Base-by-base conservation (phyloP, 805 yeast genomes). In the Candida awuae region DNA sequence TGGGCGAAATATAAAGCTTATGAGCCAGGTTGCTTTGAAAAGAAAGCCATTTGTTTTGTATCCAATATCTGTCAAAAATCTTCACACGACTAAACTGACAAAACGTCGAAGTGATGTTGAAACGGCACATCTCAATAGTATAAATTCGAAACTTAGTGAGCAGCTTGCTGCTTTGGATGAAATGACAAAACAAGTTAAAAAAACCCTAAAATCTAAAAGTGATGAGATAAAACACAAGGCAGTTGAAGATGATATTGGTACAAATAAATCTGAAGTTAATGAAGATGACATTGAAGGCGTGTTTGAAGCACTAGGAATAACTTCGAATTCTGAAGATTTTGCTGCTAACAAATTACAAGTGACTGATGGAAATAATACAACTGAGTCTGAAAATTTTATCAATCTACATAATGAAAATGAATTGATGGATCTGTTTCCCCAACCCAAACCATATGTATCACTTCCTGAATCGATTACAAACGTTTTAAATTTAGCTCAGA, bases 391-490 rank as follows among this genome's bases (percentile, higher is more conserved):
- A 45, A 43, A 30, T 44, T 38, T 25, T 34, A 39, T 31, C 16
- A 25, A n/a, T n/a, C n/a, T n/a, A n/a, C n/a, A n/a, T n/a, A n/a
- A 19, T 17, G 35, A 26, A 27, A 34, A 26, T 18, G 44, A 28
- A 25, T 32, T 36, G 25, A 34, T 29, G 16, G 8, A 19, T 4
- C 22, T 58, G 4, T 56, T 59, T 29, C 63, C 64, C 3, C 20
- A 38, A 9, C 51, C 52, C 2, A 46, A 46, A 25, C 51, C 61
- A 1, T 48, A 49, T 34, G 40, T 44, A 3, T 29, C 52, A 2
- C 40, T 73, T 4, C 77, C 80, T 0, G 35, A 41, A 1, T 36
- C 57, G 0, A 56, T 74, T 9, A 37, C 53, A 10, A 60, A 58
- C 4, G 57, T 59, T 25, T 47, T 74, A 8, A 47, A 49, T 19